Conservation (phyloP, 2,329 filamentous ascomycete species). For the Fusarium gaditjirri region DNA sequence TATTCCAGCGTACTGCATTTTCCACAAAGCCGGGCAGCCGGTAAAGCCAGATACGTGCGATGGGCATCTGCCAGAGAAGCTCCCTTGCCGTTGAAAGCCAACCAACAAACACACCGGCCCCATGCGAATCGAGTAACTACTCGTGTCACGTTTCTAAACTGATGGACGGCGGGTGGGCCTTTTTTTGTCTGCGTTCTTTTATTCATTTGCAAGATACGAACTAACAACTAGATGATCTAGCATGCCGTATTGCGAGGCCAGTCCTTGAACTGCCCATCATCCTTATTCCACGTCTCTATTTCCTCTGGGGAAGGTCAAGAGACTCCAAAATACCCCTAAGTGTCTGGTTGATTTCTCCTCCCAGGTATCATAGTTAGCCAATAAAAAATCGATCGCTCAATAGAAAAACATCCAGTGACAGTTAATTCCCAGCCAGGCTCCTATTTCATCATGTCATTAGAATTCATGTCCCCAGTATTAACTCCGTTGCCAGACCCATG, state of each 20-base stretch:
- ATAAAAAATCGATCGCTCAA: conserved; percentile 25
- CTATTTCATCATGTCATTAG: conserved; percentile 26
- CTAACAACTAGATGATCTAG: conserved; percentile 8
- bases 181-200: background rate
- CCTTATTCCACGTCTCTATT: background rate
- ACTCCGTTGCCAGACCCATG: conserved; percentile 27
- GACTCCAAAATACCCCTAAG: conserved; percentile 8
- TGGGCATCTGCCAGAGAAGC: background rate
- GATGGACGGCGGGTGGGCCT: background rate
- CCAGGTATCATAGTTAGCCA: conserved; percentile 19
- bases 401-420: background rate
- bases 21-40: background rate
- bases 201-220: conserved; percentile 9
- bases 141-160: background rate
- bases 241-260: conserved; percentile 10
- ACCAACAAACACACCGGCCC: background rate
- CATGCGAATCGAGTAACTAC: no score
- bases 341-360: background rate
- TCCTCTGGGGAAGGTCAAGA: background rate
- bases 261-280: conserved; percentile 15
- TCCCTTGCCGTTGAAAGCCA: background rate
- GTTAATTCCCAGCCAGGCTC: background rate
- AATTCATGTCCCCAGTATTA: conserved; percentile 9
- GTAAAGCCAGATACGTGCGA: background rate
- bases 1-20: background rate